Conservation (phyloP, 805 yeast species). For the Candida ipomoeae region DNA sequence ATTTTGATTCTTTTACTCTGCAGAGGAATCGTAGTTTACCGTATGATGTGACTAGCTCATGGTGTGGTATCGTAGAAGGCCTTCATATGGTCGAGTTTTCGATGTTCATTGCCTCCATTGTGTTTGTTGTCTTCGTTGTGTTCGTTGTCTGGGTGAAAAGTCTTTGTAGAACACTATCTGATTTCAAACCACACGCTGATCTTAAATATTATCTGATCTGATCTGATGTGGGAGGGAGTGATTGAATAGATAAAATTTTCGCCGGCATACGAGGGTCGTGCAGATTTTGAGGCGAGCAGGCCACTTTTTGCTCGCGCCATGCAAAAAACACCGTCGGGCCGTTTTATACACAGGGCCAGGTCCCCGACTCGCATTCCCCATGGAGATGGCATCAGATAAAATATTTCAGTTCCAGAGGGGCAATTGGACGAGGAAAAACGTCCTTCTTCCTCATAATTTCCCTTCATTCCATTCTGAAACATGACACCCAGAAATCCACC, state of each 20-base stretch:
- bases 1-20: not conserved
- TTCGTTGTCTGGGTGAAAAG: too few relatives aligned
- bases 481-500: too few relatives aligned
- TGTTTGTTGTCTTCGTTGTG: too few relatives aligned
- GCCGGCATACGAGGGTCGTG: not conserved
- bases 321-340: not conserved
- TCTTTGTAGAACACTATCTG: too few relatives aligned
- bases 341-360: not conserved
- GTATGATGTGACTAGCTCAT: too few relatives aligned
- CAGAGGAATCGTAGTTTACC: not conserved
- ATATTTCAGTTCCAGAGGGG: not conserved
- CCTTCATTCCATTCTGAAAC: too few relatives aligned
- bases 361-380: not conserved
- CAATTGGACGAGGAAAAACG: not conserved
- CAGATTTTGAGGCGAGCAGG: not conserved
- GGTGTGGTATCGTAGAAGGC: too few relatives aligned
- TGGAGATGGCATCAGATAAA: not conserved
- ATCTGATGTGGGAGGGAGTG: not conserved
- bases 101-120: not conserved
- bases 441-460: too few relatives aligned
- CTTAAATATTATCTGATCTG: too few relatives aligned
- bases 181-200: too few relatives aligned
- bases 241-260: conserved; percentile 2
- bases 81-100: not conserved
- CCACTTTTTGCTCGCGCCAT: not conserved